Evolutionary conservation across 345 rosid species (phyloP).

Genomic region (Gossypium rotundifolium): DNA sequence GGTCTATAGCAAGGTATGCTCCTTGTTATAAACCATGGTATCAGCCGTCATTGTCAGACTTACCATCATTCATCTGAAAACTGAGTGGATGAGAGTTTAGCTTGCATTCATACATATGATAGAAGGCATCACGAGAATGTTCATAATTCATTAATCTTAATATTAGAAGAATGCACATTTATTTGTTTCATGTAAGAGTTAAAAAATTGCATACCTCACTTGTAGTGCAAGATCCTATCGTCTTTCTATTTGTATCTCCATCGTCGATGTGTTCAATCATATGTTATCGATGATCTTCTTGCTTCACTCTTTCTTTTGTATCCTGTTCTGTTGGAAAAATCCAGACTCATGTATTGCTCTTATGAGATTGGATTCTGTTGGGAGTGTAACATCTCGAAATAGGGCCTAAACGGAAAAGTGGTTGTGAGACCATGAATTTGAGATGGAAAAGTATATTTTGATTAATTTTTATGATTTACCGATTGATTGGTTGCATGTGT

Average conservation of each 20-base stretch:
- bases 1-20: conserved; percentile 64
- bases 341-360: background rate
- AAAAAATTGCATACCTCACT: background rate
- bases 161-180: background rate
- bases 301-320: background rate
- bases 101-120: background rate
- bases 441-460: too few species aligned
- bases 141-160: background rate
- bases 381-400: too few species aligned
- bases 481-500: too few species aligned
- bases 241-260: background rate
- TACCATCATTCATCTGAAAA: background rate
- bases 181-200: background rate
- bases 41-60: background rate
- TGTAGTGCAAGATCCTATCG: background rate
- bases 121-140: background rate
- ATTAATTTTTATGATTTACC: too few species aligned
- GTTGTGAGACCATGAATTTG: too few species aligned
- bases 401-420: too few species aligned
- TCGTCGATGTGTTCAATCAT: background rate
- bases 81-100: background rate
- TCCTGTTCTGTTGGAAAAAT: background rate
- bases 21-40: background rate
- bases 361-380: background rate
- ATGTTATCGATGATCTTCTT: background rate